Percentiles rank a stretch among this genome's conserved stretches.
Evolutionary conservation across 805 yeast species (phyloP).

Genomic region (Metschnikowia bowlesiae): DNA sequence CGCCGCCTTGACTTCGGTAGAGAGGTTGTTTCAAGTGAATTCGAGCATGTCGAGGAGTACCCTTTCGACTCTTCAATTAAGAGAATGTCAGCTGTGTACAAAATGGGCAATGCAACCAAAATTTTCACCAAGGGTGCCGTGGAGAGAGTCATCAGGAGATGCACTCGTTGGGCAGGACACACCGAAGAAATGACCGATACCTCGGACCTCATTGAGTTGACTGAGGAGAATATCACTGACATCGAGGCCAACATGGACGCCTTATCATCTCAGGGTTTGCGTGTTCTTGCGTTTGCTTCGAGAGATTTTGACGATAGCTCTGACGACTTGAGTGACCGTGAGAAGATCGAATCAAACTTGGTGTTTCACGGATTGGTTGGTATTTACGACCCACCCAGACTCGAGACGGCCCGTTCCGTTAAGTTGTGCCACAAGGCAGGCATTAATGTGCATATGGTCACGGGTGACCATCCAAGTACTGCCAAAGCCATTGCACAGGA

Average conservation of each 20-base stretch:
- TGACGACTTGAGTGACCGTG: conserved; percentile 16
- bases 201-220: conserved; percentile 12
- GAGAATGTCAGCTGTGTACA: conserved; percentile 18
- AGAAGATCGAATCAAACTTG: conserved; percentile 16
- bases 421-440: conserved; percentile 19
- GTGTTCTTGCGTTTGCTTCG: conserved; percentile 19
- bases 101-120: conserved; percentile 9
- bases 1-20: conserved; percentile 15
- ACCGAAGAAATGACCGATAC: conserved; percentile 17
- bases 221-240: conserved; percentile 12
- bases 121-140: conserved; percentile 21
- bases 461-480: conserved; percentile 20
- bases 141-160: conserved; percentile 16
- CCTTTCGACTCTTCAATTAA: conserved; percentile 19
- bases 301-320: conserved; percentile 10
- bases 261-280: conserved; percentile 18
- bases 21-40: conserved; percentile 23
- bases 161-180: conserved; percentile 17
- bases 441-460: conserved; percentile 20
- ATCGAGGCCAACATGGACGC: conserved; percentile 19
- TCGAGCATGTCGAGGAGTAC: conserved; percentile 15
- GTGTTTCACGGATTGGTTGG: conserved; percentile 19
- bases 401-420: conserved; percentile 18
- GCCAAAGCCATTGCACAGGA: conserved; percentile 22
- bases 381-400: conserved; percentile 20